Percentiles rank a stretch among this genome's conserved stretches.
phyloP scores from a whole-genome alignment of 2,329 filamentous ascomycete genomes.

The Xylaria hypoxylon region DNA sequence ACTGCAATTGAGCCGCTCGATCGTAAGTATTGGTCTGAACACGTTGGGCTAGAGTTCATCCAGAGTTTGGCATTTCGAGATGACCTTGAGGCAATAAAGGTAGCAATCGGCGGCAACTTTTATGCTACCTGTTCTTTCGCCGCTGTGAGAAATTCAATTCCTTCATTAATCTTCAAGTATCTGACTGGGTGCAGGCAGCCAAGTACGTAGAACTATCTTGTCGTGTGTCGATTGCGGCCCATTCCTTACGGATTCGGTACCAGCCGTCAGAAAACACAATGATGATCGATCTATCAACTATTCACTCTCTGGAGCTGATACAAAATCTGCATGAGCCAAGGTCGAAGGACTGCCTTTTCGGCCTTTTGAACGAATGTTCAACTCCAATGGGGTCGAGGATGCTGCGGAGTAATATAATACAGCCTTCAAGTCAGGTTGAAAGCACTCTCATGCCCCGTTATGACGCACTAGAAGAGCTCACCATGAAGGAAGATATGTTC shows the following conservation, averaged over 20 bases:
- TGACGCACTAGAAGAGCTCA: conserved; percentile 85
- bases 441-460: conserved; percentile 78
- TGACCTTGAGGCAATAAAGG: conserved; percentile 83
- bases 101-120: conserved; percentile 84
- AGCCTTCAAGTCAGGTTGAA: conserved; percentile 79
- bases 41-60: conserved; percentile 80
- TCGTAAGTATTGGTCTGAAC: conserved; percentile 86
- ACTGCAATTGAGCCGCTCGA: conserved; percentile 74
- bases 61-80: conserved; percentile 81
- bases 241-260: conserved; percentile 87
- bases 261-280: conserved; percentile 91
- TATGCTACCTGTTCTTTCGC: conserved; percentile 88
- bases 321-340: conserved; percentile 84
- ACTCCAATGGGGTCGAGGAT: conserved; percentile 91
- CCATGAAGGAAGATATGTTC: conserved; percentile 87
- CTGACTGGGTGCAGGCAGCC: conserved; percentile 68
- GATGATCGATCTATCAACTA: conserved; percentile 93
- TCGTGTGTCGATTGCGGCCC: conserved; percentile 75
- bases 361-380: conserved; percentile 83
- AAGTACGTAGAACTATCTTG: conserved; percentile 82
- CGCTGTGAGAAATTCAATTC: conserved; percentile 68
- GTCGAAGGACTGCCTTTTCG: conserved; percentile 85
- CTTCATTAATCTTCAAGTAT: conserved; percentile 18
- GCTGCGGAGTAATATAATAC: conserved; percentile 85
- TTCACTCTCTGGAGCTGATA: conserved; percentile 87